phyloP scores from a whole-genome alignment of 805 yeast species.

The Brettanomyces sp. region DNA sequence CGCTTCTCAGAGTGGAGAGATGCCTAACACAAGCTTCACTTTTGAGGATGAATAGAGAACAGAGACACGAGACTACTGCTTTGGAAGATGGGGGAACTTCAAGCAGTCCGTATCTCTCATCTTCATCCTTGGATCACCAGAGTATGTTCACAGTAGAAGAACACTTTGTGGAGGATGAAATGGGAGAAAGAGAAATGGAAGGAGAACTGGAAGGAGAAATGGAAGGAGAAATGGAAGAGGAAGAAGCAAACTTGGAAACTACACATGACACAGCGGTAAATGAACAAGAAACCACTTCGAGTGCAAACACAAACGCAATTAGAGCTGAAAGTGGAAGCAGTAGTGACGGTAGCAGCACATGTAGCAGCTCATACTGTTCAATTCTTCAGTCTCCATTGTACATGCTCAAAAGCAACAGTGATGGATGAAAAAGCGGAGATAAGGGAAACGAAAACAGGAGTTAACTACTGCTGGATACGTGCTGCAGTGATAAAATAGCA shows the following conservation, averaged over 20 bases:
- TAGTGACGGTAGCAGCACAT: too few species aligned
- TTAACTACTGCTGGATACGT: too few species aligned
- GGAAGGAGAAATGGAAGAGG: too few species aligned
- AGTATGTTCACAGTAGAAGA: background rate
- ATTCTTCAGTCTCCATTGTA: constrained; percentile 7
- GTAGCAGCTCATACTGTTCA: constrained; percentile 6
- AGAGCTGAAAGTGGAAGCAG: background rate
- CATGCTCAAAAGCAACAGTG: background rate
- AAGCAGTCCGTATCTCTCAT: constrained; percentile 1
- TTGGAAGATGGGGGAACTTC: background rate
- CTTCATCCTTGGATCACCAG: constrained; percentile 7
- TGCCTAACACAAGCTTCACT: background rate
- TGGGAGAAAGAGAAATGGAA: background rate
- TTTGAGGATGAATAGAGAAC: background rate
- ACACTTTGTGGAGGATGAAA: background rate
- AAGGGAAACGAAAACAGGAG: too few species aligned
- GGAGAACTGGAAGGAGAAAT: background rate
- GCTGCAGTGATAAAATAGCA: too few species aligned
- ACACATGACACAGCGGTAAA: too few species aligned
- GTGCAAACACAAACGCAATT: too few species aligned
- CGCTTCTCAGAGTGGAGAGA: constrained; percentile 3
- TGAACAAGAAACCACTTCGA: too few species aligned
- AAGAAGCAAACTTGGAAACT: too few species aligned
- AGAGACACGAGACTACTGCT: too few species aligned
- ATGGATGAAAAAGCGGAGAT: background rate